Evolutionary conservation across 805 yeast genomes (phyloP).

Genomic region (Dipodascopsis tothii): DNA sequence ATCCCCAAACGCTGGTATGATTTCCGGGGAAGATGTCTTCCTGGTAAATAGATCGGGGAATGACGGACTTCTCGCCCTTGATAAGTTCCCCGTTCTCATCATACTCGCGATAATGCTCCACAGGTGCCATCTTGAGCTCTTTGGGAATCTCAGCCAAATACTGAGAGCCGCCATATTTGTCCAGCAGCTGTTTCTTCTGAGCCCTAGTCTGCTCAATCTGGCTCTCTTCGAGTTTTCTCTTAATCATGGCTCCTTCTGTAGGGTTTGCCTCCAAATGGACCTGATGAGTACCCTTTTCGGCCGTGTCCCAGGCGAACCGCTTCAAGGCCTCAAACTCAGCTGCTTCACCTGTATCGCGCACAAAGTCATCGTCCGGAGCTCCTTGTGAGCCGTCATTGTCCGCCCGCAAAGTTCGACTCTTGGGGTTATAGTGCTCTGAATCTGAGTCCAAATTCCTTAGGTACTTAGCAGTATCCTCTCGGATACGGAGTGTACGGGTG

Average conservation of each 20-base stretch:
- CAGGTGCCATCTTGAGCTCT: conserved; percentile 7
- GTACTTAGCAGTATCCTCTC: conserved; percentile 74
- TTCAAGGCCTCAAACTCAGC: conserved; percentile 43
- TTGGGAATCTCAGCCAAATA: conserved; percentile 16
- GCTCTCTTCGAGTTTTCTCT: conserved; percentile 33
- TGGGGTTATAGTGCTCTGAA: conserved; percentile 42
- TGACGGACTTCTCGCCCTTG: conserved; percentile 6
- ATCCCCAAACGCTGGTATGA: conserved; percentile 40
- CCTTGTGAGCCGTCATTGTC: conserved; percentile 17
- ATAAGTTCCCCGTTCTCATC: conserved; percentile 9
- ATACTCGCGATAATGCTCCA: conserved; percentile 11
- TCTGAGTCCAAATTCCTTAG: conserved; percentile 44
- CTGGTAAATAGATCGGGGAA: conserved; percentile 28
- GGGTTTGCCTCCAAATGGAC: conserved; percentile 40
- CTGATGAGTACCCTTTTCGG: conserved; percentile 29
- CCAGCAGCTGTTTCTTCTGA: conserved; percentile 32
- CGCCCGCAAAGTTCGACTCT: conserved; percentile 28
- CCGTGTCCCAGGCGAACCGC: conserved; percentile 43
- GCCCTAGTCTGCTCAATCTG: conserved; percentile 28
- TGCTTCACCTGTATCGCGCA: conserved; percentile 44
- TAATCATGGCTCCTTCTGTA: conserved; percentile 37
- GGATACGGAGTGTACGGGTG: conserved; percentile 46
- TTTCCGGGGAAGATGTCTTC: conserved; percentile 37
- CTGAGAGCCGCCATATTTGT: conserved; percentile 36
- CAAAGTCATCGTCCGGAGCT: conserved; percentile 32